Conservation (phyloP, 306 rosid species). For the Cucurbita pepo region DNA sequence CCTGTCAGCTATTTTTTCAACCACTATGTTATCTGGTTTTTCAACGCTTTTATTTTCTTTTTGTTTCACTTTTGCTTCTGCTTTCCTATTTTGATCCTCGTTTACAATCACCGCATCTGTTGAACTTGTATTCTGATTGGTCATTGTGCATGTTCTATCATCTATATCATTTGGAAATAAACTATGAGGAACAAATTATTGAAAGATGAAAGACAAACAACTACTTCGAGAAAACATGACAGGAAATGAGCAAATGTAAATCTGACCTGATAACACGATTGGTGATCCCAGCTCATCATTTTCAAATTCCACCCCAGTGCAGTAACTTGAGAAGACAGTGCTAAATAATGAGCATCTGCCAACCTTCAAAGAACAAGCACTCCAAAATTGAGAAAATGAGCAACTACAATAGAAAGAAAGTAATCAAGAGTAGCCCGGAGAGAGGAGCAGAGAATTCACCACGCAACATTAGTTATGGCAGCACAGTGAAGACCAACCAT, state of each 20-base stretch:
- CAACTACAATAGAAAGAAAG: slow-evolving; percentile 2
- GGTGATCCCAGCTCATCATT: slow-evolving; percentile 68
- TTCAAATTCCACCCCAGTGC: slow-evolving; percentile 79
- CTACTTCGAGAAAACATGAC: neutral
- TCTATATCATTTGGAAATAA: slow-evolving; percentile 18
- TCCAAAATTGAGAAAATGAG: slow-evolving; percentile 5
- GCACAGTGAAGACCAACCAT: slow-evolving; percentile 90
- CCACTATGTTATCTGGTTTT: neutral
- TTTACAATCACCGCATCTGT: slow-evolving; percentile 10
- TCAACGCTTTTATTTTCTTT: neutral
- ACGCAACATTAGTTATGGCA: slow-evolving; percentile 76
- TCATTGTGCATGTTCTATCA: slow-evolving; percentile 12
- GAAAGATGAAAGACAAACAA: neutral
- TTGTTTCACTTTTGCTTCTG: slow-evolving; percentile 18
- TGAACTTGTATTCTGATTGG: slow-evolving; percentile 10
- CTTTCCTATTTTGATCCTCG: slow-evolving; percentile 6
- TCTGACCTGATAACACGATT: slow-evolving; percentile 30
- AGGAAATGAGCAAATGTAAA: neutral
- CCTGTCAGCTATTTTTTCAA: neutral
- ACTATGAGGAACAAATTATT: neutral
- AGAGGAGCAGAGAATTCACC: slow-evolving; percentile 31
- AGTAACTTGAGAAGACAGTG: slow-evolving; percentile 84
- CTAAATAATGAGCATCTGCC: slow-evolving; percentile 62
- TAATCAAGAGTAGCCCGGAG: neutral
- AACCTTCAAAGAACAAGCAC: slow-evolving; percentile 39